phyloP scores from a whole-genome alignment of 176 grass and related monocot genomes.

The Bolboschoenus planiculmis region DNA sequence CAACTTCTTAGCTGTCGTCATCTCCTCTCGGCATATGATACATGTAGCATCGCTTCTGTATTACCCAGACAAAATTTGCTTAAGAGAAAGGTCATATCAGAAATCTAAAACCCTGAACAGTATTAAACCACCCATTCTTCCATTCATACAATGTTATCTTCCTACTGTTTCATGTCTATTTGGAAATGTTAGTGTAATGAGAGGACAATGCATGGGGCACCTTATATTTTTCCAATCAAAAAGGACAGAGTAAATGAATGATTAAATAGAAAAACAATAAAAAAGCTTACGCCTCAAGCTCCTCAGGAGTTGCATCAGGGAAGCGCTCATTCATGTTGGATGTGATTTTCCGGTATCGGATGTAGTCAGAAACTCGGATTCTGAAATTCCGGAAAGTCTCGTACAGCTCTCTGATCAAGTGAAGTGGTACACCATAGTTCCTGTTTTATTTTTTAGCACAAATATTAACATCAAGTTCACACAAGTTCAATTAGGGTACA shows the following conservation, averaged over 20 bases:
- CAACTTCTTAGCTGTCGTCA: slow-evolving; percentile 85
- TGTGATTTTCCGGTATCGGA: slow-evolving; percentile 90
- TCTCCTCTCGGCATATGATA: slow-evolving; percentile 98
- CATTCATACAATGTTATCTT: not conserved
- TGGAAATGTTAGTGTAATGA: not conserved
- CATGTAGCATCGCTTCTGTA: slow-evolving; percentile 89
- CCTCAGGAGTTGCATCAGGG: slow-evolving; percentile 73
- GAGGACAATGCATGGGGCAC: not conserved
- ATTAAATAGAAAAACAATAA: not conserved
- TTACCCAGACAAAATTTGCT: not conserved
- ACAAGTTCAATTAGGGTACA: not conserved
- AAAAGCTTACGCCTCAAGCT: slow-evolving; percentile 64
- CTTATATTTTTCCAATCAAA: not conserved
- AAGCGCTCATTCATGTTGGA: slow-evolving; percentile 99
- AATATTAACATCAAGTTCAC: not conserved
- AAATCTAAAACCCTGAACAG: not conserved
- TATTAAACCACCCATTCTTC: not conserved
- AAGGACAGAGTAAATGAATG: not conserved
- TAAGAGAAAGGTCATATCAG: not conserved
- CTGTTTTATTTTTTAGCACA: slow-evolving; percentile 28
- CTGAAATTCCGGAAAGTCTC: slow-evolving; percentile 95
- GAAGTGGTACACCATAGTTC: slow-evolving; percentile 95
- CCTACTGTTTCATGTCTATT: not conserved
- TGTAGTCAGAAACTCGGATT: slow-evolving; percentile 71
- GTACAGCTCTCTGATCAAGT: slow-evolving; percentile 89